Percentiles rank a stretch among this genome's conserved stretches.
Conservation (phyloP, 1,139 yeast genomes). For the Candida smagusa region DNA sequence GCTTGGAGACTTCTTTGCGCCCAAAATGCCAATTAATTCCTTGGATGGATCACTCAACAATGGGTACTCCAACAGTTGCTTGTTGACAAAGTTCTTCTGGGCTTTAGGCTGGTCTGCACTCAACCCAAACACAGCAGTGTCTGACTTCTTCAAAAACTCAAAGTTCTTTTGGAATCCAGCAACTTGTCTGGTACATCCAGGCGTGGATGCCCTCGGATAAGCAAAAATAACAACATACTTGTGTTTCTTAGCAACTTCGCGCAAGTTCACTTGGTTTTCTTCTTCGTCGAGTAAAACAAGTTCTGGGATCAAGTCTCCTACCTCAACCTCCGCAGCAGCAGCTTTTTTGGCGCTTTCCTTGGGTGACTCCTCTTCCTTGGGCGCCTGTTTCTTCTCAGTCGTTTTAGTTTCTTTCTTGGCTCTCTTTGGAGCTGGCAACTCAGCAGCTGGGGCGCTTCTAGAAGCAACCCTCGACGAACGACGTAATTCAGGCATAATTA, state of each 20-base stretch:
- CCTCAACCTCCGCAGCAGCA: conserved; percentile 32
- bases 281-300: conserved; percentile 64
- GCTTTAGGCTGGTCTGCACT: conserved; percentile 74
- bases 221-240: conserved; percentile 64
- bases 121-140: conserved; percentile 58
- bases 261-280: conserved; percentile 53
- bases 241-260: conserved; percentile 43
- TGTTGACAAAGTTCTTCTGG: conserved; percentile 71
- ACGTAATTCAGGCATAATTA: conserved; percentile 48
- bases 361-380: conserved; percentile 8
- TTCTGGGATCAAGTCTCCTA: conserved; percentile 73
- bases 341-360: conserved; percentile 11
- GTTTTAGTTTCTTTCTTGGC: conserved; percentile 14
- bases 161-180: conserved; percentile 77
- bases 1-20: conserved; percentile 76
- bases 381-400: conserved; percentile 8
- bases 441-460: conserved; percentile 11
- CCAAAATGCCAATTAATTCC: conserved; percentile 66
- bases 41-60: conserved; percentile 74
- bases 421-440: conserved; percentile 1
- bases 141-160: conserved; percentile 49
- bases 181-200: conserved; percentile 94
- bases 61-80: conserved; percentile 69
- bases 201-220: conserved; percentile 91
- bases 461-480: conserved; percentile 48